Percentiles rank a stretch among this genome's conserved stretches.
These are phyloP conservation scores for Aquilaria yunnanensis DNA, from an alignment of 345 rosid species.

Conservation along the genomic window DNA sequence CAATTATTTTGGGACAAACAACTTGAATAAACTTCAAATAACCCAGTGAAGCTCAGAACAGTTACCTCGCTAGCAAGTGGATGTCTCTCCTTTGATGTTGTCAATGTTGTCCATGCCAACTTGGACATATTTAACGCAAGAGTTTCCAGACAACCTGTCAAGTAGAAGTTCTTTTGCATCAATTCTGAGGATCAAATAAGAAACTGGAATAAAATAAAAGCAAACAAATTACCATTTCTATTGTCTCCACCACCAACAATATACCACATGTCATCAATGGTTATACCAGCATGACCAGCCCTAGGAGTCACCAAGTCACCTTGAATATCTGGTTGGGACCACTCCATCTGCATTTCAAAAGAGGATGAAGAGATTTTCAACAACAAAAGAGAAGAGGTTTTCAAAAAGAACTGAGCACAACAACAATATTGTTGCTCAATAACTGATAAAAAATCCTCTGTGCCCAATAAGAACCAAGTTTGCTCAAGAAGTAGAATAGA, in stretches of 20 bases:
- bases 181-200: constrained; percentile 6
- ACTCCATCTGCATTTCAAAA: constrained; percentile 65
- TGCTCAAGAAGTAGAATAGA: no score
- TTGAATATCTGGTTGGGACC: constrained; percentile 86
- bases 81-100: constrained; percentile 71
- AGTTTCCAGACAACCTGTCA: constrained; percentile 80
- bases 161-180: constrained; percentile 1
- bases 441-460: background rate
- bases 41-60: constrained; percentile 6
- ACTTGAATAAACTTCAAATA: no score
- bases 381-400: background rate
- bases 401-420: background rate
- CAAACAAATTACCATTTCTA: constrained; percentile 50
- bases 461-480: background rate
- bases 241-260: constrained; percentile 98
- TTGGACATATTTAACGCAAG: constrained; percentile 81
- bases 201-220: background rate
- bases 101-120: constrained; percentile 69
- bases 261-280: constrained; percentile 80
- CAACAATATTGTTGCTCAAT: background rate
- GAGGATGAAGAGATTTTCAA: background rate
- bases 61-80: constrained; percentile 96
- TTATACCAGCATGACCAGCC: constrained; percentile 89
- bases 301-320: constrained; percentile 70
- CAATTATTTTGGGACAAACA: no score